These are phyloP conservation scores for Corchorus capsularis DNA, from an alignment of 345 rosid species.

Conservation along the genomic window DNA sequence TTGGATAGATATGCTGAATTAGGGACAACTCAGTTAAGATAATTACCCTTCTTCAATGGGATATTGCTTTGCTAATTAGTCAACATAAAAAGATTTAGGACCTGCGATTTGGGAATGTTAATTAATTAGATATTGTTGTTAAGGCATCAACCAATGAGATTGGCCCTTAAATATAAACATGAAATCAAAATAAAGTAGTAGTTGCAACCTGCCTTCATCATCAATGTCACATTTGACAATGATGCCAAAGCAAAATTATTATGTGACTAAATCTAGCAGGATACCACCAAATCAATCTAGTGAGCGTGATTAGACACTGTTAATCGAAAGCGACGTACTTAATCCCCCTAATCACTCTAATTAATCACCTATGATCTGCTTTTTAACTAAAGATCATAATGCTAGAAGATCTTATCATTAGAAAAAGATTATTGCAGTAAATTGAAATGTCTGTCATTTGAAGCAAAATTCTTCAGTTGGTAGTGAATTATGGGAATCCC, in stretches of 20 bases:
- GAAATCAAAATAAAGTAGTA: neutral
- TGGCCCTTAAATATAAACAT: neutral
- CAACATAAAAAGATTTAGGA: neutral
- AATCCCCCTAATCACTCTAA: neutral
- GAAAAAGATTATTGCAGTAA: no score
- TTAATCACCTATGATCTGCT: neutral
- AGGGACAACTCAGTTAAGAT: neutral
- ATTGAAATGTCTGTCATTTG: neutral
- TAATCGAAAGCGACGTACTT: neutral
- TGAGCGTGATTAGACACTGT: neutral
- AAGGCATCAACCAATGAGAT: constrained; percentile 10
- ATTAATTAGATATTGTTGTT: constrained; percentile 3
- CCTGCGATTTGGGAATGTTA: constrained; percentile 1
- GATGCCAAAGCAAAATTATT: neutral
- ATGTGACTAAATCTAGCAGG: constrained; percentile 6
- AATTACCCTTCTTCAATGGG: neutral
- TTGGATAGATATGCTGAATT: neutral
- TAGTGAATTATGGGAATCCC: no score
- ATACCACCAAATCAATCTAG: neutral
- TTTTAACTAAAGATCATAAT: neutral
- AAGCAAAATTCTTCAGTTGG: neutral
- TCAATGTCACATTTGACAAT: neutral
- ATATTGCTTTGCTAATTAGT: neutral
- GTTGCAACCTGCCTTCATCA: constrained; percentile 10
- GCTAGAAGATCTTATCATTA: neutral